Percentiles rank a stretch among this genome's conserved stretches.
These are phyloP conservation scores for Trichoderma asperellum DNA, from an alignment of 2,329 filamentous ascomycete species.

Conservation along the genomic window DNA sequence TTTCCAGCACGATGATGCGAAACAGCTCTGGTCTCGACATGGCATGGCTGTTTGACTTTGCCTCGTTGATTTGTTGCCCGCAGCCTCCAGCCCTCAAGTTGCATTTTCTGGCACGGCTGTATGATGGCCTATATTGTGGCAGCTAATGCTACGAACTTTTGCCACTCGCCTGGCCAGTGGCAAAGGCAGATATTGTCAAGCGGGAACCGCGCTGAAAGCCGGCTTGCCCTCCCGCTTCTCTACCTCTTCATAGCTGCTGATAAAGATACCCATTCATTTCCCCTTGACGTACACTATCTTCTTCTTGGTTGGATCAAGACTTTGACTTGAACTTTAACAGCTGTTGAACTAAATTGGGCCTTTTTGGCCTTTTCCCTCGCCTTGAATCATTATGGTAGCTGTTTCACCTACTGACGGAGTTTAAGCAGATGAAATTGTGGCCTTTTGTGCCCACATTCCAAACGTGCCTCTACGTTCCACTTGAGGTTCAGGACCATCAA, in stretches of 20 bases:
- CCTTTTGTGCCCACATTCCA: conserved; percentile 29
- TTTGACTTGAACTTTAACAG: conserved; percentile 25
- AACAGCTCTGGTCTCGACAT: conserved; percentile 10
- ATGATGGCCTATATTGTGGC: not conserved
- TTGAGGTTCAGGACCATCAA: conserved; percentile 10
- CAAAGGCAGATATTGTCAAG: not conserved
- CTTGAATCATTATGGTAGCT: conserved; percentile 32
- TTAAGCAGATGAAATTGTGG: conserved; percentile 36
- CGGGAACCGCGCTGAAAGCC: not conserved
- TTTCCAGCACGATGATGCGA: conserved; percentile 4
- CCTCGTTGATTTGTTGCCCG: not conserved
- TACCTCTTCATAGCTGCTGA: not conserved
- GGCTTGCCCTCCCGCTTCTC: not conserved
- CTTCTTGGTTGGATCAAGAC: conserved; percentile 6
- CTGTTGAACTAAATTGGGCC: conserved; percentile 5
- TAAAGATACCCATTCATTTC: not conserved
- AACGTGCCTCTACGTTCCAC: conserved; percentile 25
- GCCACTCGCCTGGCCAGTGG: not conserved
- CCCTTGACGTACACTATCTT: conserved; percentile 10
- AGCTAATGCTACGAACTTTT: not conserved
- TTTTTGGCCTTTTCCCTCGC: not conserved
- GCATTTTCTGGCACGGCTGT: not conserved
- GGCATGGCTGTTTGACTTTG: not conserved
- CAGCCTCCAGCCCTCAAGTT: not conserved
- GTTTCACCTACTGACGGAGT: conserved; percentile 38